These are phyloP conservation scores for Lecanicillium sp. DNA, from an alignment of 2,329 filamentous ascomycete species.

Conservation along the genomic window DNA sequence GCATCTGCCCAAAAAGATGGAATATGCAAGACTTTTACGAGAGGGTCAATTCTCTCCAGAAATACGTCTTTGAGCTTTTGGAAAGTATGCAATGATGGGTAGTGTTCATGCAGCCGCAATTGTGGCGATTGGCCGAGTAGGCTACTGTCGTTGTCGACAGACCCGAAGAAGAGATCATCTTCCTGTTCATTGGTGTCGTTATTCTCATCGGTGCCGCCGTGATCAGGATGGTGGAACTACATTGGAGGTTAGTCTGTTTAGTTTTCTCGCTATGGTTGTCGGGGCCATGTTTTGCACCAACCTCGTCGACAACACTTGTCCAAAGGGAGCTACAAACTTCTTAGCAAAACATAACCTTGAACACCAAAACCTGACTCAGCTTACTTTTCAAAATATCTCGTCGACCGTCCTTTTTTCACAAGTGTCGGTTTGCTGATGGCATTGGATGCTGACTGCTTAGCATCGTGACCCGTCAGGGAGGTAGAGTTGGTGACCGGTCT, in stretches of 20 bases:
- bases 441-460: background rate
- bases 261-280: no score
- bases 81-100: no score
- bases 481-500: background rate
- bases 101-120: no score
- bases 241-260: background rate
- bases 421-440: constrained; percentile 1
- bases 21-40: constrained; percentile 30
- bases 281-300: no score
- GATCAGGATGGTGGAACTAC: constrained; percentile 6
- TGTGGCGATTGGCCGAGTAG: no score
- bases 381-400: constrained; percentile 10
- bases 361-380: background rate
- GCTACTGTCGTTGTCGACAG: background rate
- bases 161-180: constrained; percentile 2
- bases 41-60: constrained; percentile 27
- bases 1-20: constrained; percentile 19
- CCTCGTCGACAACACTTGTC: constrained; percentile 60
- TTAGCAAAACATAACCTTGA: no score
- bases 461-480: constrained; percentile 1
- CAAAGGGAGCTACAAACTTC: constrained; percentile 57
- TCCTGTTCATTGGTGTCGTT: constrained; percentile 1
- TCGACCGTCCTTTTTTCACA: constrained; percentile 1
- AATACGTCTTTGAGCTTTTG: constrained; percentile 13
- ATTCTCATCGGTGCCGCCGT: background rate